A percentile compares a stretch with the other conserved stretches of the same genome.
phyloP scores from a whole-genome alignment of 345 rosid genomes.

The Rhizophora apiculata region DNA sequence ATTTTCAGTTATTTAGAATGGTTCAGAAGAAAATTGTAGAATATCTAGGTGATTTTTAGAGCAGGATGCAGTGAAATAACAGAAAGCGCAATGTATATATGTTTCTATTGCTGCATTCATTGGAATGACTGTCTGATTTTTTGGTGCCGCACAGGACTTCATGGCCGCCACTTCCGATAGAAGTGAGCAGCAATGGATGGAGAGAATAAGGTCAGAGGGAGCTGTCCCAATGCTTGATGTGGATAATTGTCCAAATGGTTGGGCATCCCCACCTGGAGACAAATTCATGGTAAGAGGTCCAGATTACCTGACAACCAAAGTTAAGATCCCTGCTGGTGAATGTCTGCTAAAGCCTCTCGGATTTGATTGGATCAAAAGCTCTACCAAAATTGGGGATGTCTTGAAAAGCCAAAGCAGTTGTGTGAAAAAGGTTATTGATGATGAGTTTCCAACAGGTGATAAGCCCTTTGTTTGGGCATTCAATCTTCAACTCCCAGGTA shows the following conservation, averaged over 20 bases:
- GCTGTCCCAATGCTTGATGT: constrained; percentile 69
- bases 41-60: too few relatives aligned
- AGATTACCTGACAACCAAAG: constrained; percentile 58
- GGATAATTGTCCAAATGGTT: constrained; percentile 59
- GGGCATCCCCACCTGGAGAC: constrained; percentile 82
- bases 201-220: constrained; percentile 70
- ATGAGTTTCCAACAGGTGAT: constrained; percentile 46
- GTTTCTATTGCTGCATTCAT: background rate
- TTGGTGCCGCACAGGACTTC: constrained; percentile 17
- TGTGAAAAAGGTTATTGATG: constrained; percentile 57
- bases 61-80: background rate
- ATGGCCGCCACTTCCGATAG: constrained; percentile 45
- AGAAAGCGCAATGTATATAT: too few relatives aligned
- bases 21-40: too few relatives aligned
- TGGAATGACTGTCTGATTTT: constrained; percentile 7
- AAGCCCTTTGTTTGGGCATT: constrained; percentile 96
- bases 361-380: constrained; percentile 84
- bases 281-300: constrained; percentile 90
- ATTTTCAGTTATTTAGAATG: too few relatives aligned
- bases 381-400: constrained; percentile 55
- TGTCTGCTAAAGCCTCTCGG: constrained; percentile 78
- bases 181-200: constrained; percentile 63
- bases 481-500: constrained; percentile 84
- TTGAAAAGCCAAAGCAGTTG: constrained; percentile 51
- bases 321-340: constrained; percentile 70